Conservation (phyloP, 306 rosid genomes). For the peach (Prunus persica) region Prunus_persica_NCBIv2 NC_034009.1:32844001-32844500, state of each 20-base stretch:
- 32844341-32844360: conserved; percentile 86
- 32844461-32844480: conserved; percentile 55
- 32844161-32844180: too few species aligned
- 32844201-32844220: too few species aligned
- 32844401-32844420: conserved; percentile 76
- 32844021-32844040: conserved; percentile 7
- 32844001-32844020: conserved; percentile 74
- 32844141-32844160: too few species aligned
- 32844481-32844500: conserved; percentile 97
- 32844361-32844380: conserved; percentile 88
- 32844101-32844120: background rate
- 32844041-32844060: background rate
- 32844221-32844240: too few species aligned
- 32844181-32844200: too few species aligned
- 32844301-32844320: conserved; percentile 66
- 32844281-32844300: conserved; percentile 72
- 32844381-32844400: conserved; percentile 96
- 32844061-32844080: background rate
- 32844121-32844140: too few species aligned
- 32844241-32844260: background rate
- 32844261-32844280: conserved; percentile 79
- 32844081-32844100: background rate
- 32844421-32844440: conserved; percentile 51
- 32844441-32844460: conserved; percentile 63
- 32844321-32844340: conserved; percentile 78